Conservation (phyloP, 805 yeast species). For the Sugiyamaella chiloensis region DNA sequence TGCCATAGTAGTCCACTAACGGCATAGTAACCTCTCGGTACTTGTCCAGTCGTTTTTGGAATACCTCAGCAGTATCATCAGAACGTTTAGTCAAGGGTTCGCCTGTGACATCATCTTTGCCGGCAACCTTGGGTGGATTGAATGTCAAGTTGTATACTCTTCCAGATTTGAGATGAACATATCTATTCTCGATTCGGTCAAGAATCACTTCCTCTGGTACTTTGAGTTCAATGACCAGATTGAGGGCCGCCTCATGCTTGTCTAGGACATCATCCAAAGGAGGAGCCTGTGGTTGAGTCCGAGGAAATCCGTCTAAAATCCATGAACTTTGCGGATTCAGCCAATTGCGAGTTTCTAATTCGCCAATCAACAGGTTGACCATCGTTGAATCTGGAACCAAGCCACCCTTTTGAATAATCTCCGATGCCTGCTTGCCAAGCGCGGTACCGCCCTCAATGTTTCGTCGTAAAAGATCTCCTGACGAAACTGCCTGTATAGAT, state of each 20-base stretch:
- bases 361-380: slow-evolving; percentile 53
- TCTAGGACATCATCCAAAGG: slow-evolving; percentile 46
- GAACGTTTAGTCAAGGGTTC: slow-evolving; percentile 75
- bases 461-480: slow-evolving; percentile 78
- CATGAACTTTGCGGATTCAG: slow-evolving; percentile 50
- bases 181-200: slow-evolving; percentile 77
- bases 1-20: slow-evolving; percentile 57
- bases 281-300: slow-evolving; percentile 71
- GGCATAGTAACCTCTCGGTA: slow-evolving; percentile 62
- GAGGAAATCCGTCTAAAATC: slow-evolving; percentile 90
- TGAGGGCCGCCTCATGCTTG: slow-evolving; percentile 44
- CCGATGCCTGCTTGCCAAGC: slow-evolving; percentile 52
- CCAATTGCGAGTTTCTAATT: slow-evolving; percentile 45
- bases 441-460: slow-evolving; percentile 56
- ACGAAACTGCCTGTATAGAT: slow-evolving; percentile 55
- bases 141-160: slow-evolving; percentile 81
- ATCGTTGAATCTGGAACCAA: slow-evolving; percentile 73
- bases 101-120: slow-evolving; percentile 84
- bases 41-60: slow-evolving; percentile 60
- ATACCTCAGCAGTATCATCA: slow-evolving; percentile 77
- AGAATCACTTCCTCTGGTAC: slow-evolving; percentile 85
- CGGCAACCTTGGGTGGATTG: slow-evolving; percentile 83
- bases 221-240: slow-evolving; percentile 77
- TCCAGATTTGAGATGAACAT: slow-evolving; percentile 83
- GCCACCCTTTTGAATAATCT: slow-evolving; percentile 57